Conservation (phyloP, 371 early-diverging fungal genomes). For the Mucor ambiguus region DNA sequence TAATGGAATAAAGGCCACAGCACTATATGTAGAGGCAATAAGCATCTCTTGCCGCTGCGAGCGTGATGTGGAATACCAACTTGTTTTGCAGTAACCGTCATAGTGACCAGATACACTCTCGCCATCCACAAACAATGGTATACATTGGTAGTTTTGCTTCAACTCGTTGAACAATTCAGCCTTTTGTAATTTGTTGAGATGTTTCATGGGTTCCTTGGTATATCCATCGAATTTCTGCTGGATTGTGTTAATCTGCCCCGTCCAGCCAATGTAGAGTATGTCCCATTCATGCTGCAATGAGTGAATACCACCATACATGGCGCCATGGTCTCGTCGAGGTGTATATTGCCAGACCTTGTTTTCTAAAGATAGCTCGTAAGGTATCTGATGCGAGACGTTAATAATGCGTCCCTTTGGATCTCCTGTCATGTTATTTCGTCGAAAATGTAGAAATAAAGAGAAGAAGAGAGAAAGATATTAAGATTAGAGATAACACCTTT, state of each 20-base stretch:
- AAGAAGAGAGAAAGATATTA: background rate
- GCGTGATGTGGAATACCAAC: slow-evolving; percentile 28
- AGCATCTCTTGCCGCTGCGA: no score
- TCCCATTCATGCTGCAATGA: slow-evolving; percentile 54
- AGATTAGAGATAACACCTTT: background rate
- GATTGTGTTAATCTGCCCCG: slow-evolving; percentile 39
- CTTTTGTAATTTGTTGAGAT: slow-evolving; percentile 13
- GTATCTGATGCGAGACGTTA: slow-evolving; percentile 26
- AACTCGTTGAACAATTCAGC: slow-evolving; percentile 41
- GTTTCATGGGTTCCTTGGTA: slow-evolving; percentile 10
- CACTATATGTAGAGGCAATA: slow-evolving; percentile 33
- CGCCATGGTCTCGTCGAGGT: slow-evolving; percentile 69
- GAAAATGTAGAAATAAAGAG: background rate
- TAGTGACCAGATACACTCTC: slow-evolving; percentile 74
- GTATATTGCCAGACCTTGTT: slow-evolving; percentile 23
- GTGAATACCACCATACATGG: slow-evolving; percentile 72
- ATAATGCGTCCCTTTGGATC: slow-evolving; percentile 19
- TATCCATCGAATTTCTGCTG: background rate
- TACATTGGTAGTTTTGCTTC: slow-evolving; percentile 49
- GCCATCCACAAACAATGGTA: slow-evolving; percentile 81
- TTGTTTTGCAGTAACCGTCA: slow-evolving; percentile 90
- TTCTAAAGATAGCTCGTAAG: slow-evolving; percentile 13
- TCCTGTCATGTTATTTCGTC: background rate
- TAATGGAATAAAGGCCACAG: slow-evolving; percentile 99
- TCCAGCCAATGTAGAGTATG: slow-evolving; percentile 68